phyloP scores from a whole-genome alignment of 2,329 filamentous ascomycete genomes.

The Aspergillus tubingensis region DNA sequence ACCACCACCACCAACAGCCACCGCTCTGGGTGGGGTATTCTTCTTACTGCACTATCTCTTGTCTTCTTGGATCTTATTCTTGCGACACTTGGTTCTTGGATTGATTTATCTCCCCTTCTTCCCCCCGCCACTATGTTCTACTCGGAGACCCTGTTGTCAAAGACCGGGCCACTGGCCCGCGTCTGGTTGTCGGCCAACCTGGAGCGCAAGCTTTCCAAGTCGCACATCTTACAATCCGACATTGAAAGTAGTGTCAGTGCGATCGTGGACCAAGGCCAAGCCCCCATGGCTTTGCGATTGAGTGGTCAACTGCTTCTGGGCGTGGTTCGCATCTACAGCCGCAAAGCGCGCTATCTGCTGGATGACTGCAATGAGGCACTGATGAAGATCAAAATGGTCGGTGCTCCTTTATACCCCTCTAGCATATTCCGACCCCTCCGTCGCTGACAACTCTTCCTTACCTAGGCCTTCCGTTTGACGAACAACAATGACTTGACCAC shows the following conservation, averaged over 20 bases:
- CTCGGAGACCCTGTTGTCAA: constrained; percentile 90
- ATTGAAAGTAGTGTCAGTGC: constrained; percentile 92
- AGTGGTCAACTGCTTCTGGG: constrained; percentile 92
- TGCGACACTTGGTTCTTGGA: background rate
- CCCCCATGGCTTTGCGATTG: constrained; percentile 89
- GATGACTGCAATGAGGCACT: constrained; percentile 98
- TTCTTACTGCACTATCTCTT: constrained; percentile 3
- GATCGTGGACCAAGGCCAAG: constrained; percentile 90
- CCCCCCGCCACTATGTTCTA: constrained; percentile 75
- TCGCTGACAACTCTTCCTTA: constrained; percentile 33
- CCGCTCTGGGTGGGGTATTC: constrained; percentile 36
- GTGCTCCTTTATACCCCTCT: constrained; percentile 20
- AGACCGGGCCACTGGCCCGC: constrained; percentile 93
- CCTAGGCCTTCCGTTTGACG: constrained; percentile 84
- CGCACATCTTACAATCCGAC: constrained; percentile 91
- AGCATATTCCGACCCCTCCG: background rate
- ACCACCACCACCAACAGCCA: constrained; percentile 29
- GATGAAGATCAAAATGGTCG: constrained; percentile 97
- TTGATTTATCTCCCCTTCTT: too few relatives aligned
- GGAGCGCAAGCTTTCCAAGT: constrained; percentile 97
- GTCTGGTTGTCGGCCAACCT: constrained; percentile 98
- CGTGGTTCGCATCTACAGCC: constrained; percentile 95
- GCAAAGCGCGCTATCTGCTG: constrained; percentile 92
- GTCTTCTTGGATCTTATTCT: constrained; percentile 28
- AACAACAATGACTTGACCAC: constrained; percentile 95